Conservation (phyloP, 192 early-diverging fungal genomes). For the Backusella sp. region DNA sequence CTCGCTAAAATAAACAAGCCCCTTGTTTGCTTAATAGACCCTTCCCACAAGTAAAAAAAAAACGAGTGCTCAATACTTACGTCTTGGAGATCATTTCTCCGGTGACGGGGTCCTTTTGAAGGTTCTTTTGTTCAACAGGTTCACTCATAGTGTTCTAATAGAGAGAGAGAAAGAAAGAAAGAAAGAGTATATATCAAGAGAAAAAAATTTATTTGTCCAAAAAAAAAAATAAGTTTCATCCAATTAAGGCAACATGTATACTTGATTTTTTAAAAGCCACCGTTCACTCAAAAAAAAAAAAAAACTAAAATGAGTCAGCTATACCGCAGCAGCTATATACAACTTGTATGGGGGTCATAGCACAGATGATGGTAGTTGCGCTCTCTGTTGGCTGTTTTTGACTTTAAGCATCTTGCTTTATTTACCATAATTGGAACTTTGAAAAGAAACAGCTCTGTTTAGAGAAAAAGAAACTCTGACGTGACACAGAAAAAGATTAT, state of each 20-base stretch:
- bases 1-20: conserved; percentile 59
- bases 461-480: background rate
- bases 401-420: background rate
- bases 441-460: background rate
- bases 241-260: background rate
- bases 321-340: background rate
- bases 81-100: conserved; percentile 94
- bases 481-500: background rate
- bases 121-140: conserved; percentile 41
- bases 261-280: conserved; percentile 4
- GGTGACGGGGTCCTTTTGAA: conserved; percentile 77
- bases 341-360: no score
- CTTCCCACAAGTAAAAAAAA: no score
- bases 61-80: conserved; percentile 42
- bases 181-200: background rate
- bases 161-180: background rate
- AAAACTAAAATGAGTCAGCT: background rate
- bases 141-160: conserved; percentile 2
- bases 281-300: background rate
- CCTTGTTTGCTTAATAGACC: background rate
- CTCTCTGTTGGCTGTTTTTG: background rate
- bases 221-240: background rate
- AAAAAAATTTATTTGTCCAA: background rate
- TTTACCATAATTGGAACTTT: background rate
- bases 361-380: no score